A percentile compares a stretch with the other conserved stretches of the same genome.
Conservation (phyloP, 2,329 filamentous ascomycete genomes). For the Penicillium sp. region DNA sequence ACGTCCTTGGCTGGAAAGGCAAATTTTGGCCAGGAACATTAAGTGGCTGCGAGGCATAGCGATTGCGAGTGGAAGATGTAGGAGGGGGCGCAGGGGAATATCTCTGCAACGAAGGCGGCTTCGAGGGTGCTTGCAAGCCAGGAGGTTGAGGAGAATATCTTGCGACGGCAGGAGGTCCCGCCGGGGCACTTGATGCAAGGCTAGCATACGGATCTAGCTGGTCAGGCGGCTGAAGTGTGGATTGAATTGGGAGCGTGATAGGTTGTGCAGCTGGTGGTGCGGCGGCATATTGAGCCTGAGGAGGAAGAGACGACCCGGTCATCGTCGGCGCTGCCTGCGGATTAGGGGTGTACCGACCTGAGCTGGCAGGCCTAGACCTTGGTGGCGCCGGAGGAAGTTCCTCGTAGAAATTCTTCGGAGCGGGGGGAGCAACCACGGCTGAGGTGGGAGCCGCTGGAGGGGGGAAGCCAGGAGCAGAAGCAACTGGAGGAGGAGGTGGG, state of each 20-base stretch:
- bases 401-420: slow-evolving; percentile 66
- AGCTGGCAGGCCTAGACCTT: slow-evolving; percentile 57
- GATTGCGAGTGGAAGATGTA: slow-evolving; percentile 29
- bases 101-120: slow-evolving; percentile 39
- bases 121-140: slow-evolving; percentile 29
- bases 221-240: slow-evolving; percentile 33
- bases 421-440: slow-evolving; percentile 17
- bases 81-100: slow-evolving; percentile 48
- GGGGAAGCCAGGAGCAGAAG: slow-evolving; percentile 45
- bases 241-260: slow-evolving; percentile 14
- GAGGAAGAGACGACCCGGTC: slow-evolving; percentile 8
- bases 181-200: slow-evolving; percentile 27
- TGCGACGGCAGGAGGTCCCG: slow-evolving; percentile 32
- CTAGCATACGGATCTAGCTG: slow-evolving; percentile 32
- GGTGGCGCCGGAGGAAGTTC: slow-evolving; percentile 63
- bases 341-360: slow-evolving; percentile 42
- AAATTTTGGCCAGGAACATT: slow-evolving; percentile 35
- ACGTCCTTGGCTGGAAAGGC: slow-evolving; percentile 61
- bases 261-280: slow-evolving; percentile 21
- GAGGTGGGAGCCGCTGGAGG: slow-evolving; percentile 16
- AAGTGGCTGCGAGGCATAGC: slow-evolving; percentile 42
- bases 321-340: slow-evolving; percentile 24
- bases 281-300: slow-evolving; percentile 9
- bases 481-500: slow-evolving; percentile 59
- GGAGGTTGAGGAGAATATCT: slow-evolving; percentile 44